Conservation (phyloP, 768 basidiomycete genomes). For the Xerocomellus dryophilus region DNA sequence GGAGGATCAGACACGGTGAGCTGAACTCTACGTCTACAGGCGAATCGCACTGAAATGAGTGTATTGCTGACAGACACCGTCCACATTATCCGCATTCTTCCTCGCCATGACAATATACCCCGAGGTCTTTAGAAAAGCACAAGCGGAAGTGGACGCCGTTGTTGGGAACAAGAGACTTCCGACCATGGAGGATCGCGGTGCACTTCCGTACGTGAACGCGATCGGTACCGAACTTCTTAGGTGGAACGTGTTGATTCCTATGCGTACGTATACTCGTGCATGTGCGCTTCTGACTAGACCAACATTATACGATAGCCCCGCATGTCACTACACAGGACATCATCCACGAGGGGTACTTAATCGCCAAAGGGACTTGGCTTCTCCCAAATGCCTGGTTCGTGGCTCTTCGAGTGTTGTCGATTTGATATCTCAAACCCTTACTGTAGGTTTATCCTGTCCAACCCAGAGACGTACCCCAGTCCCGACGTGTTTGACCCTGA, state of each 20-base stretch:
- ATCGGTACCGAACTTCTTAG: constrained; percentile 15
- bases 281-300: background rate
- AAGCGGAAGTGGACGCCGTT: constrained; percentile 12
- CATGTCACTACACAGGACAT: background rate
- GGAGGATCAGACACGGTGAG: constrained; percentile 24
- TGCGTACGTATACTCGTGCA: background rate
- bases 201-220: constrained; percentile 16
- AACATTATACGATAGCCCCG: background rate
- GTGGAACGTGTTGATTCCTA: background rate
- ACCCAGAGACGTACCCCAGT: background rate
- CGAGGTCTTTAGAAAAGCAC: constrained; percentile 5
- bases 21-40: constrained; percentile 18
- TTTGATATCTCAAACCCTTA: too few species aligned
- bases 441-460: background rate
- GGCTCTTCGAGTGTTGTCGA: too few species aligned
- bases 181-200: constrained; percentile 7
- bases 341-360: constrained; percentile 16
- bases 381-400: constrained; percentile 10
- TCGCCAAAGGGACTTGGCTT: constrained; percentile 18
- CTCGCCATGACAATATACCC: constrained; percentile 17
- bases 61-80: constrained; percentile 11
- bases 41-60: background rate
- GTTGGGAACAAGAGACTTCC: constrained; percentile 14
- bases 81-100: constrained; percentile 14
- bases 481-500: background rate